Evolutionary conservation across 495 filamentous ascomycete genomes (phyloP).

Genomic region (Lindgomyces ingoldianus): DNA sequence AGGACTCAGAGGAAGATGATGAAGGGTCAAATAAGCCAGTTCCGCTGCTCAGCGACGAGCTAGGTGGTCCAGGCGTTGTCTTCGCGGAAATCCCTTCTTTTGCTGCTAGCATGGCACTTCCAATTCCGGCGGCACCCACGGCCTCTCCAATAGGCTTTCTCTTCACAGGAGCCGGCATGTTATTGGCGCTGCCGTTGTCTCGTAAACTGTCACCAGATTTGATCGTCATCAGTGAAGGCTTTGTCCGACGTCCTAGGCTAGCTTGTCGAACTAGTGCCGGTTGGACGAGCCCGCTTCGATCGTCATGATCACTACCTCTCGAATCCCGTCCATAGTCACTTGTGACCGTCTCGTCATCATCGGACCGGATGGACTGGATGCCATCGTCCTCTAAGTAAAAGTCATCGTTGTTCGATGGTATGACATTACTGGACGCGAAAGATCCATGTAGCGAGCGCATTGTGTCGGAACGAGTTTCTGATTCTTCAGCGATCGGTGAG

Average conservation of each 20-base stretch:
- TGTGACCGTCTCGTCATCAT: slow-evolving; percentile 47
- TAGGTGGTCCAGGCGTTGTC: slow-evolving; percentile 6
- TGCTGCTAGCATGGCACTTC: slow-evolving; percentile 31
- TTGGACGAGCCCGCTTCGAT: slow-evolving; percentile 57
- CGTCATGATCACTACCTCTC: slow-evolving; percentile 55
- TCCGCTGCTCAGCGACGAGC: slow-evolving; percentile 31
- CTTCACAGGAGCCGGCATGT: slow-evolving; percentile 30
- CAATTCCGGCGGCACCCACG: slow-evolving; percentile 27
- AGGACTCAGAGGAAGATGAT: slow-evolving; percentile 40
- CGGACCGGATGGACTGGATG: slow-evolving; percentile 45
- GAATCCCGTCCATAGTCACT: slow-evolving; percentile 38
- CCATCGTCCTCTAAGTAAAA: slow-evolving; percentile 44
- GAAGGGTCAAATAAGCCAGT: slow-evolving; percentile 42
- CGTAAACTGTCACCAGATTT: slow-evolving; percentile 44
- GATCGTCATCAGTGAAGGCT: slow-evolving; percentile 70
- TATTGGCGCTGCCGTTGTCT: slow-evolving; percentile 22
- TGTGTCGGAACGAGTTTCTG: slow-evolving; percentile 49
- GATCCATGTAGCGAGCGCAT: slow-evolving; percentile 63
- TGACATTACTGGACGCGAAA: slow-evolving; percentile 78
- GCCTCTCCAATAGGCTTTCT: slow-evolving; percentile 28
- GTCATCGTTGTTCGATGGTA: slow-evolving; percentile 57
- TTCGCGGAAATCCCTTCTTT: slow-evolving; percentile 23
- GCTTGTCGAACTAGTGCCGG: slow-evolving; percentile 63
- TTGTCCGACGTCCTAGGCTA: slow-evolving; percentile 72
- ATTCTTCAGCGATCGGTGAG: slow-evolving; percentile 86